A percentile compares a stretch with the other conserved stretches of the same genome.
phyloP scores from a whole-genome alignment of 1,284 basidiomycete genomes.

The Xerocomus minutiporus region DNA sequence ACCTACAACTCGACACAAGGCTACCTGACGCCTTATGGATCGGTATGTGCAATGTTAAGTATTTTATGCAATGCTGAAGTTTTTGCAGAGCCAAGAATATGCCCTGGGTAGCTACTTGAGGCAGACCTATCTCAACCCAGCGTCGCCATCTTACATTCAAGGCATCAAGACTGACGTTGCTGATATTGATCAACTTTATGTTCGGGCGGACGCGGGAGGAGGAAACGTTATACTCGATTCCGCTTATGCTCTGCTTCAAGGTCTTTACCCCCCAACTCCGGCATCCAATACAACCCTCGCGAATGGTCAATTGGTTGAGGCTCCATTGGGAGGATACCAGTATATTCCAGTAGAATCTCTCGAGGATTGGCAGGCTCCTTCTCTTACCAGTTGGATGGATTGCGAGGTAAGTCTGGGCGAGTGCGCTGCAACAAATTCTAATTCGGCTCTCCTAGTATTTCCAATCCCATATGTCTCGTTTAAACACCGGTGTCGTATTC shows the following conservation, averaged over 20 bases:
- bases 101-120: conserved; percentile 39
- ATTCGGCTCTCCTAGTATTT: conserved; percentile 23
- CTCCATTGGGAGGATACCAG: conserved; percentile 51
- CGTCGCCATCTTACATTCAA: conserved; percentile 32
- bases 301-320: conserved; percentile 44
- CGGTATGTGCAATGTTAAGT: conserved; percentile 22
- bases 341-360: conserved; percentile 32
- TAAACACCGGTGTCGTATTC: conserved; percentile 35
- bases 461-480: conserved; percentile 22
- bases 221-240: conserved; percentile 43
- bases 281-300: conserved; percentile 38
- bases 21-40: conserved; percentile 45
- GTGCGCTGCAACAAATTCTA: not conserved
- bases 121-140: conserved; percentile 34
- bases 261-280: conserved; percentile 41
- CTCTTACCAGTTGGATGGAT: conserved; percentile 32
- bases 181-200: conserved; percentile 29
- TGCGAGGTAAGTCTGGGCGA: conserved; percentile 20
- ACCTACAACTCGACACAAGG: conserved; percentile 41
- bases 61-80: not conserved
- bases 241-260: conserved; percentile 38
- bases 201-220: conserved; percentile 41
- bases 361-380: conserved; percentile 26
- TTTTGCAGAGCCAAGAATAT: conserved; percentile 35
- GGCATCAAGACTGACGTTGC: conserved; percentile 32